Evolutionary conservation across 2,329 filamentous ascomycete species (phyloP), one percentile per base, ranked within the genome.

Genomic region (Aspergillus ruber): DNA sequence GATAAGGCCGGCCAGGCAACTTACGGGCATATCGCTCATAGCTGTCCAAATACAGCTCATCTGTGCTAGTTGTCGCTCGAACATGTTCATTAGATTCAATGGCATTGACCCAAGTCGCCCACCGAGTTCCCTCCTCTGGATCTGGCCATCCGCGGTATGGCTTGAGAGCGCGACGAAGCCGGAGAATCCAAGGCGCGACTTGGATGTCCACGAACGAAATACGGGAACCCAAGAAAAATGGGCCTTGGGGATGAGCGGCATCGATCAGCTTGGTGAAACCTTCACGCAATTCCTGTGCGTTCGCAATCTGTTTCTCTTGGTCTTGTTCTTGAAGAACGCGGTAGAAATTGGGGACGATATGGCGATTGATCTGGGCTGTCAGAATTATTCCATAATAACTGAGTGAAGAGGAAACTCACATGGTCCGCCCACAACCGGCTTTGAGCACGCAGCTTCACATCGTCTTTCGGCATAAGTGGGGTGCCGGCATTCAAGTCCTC

Each of bases 391-490:
- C n/a, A 4, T 20, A 20, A 4, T 20, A 20, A 20, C 3, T 20
- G 20, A 3, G 20, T 20, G 20, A 17, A 21, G 8, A 21, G n/a
- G 17, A 43, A 38, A 64, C 79, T 66, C 69, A 88, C 83, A 72
- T 93, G 87, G 55, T 91, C 85, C 21, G 82, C 78, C 89, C 89
- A 95, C 8, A 93, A 69, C 39, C 89, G 81, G 49, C 82, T 88
- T 47, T 86, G 81, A 2, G 90, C 89, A 55, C 83, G 82, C 12
- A 82, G 67, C 58, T 85, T 83, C 1, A 86, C 75, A 59, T 84
- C 72, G 25, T 77, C 78, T 0, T 75, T 71, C 1, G 87, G 87
- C 23, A 90, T 73, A 6, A 94, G 71, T 6, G 80, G 68, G 4
- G 76, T 71, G 1, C 80, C 80, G 21, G 75, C 65, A 27, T 80